Conservation (phyloP, 2,329 filamentous ascomycete genomes). For the Zarea fungicola region DNA sequence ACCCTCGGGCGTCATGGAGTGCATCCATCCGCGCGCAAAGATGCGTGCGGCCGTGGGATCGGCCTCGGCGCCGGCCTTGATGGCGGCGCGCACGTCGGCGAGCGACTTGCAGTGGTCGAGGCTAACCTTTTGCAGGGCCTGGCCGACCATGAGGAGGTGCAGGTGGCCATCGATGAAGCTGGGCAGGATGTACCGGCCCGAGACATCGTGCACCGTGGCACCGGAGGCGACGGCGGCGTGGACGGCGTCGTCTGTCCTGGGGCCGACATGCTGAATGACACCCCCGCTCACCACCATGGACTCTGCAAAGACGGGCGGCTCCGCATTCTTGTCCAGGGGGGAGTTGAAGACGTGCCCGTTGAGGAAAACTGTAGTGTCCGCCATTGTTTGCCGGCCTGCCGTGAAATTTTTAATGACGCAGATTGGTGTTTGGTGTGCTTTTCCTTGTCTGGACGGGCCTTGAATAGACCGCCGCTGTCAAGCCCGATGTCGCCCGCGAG, state of each 20-base stretch:
- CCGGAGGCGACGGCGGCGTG: conserved; percentile 21
- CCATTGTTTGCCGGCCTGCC: neutral
- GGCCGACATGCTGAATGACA: conserved; percentile 29
- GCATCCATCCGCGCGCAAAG: conserved; percentile 52
- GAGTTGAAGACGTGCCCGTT: conserved; percentile 20
- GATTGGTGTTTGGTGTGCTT: too few species aligned
- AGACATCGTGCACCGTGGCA: conserved; percentile 23
- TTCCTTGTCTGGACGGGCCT: too few species aligned
- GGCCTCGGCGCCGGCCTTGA: conserved; percentile 39
- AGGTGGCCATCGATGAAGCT: conserved; percentile 55
- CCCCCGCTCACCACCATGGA: conserved; percentile 31
- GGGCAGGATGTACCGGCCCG: conserved; percentile 39
- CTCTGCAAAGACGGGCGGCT: conserved; percentile 24
- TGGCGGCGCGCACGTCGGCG: conserved; percentile 42
- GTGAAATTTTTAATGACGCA: too few species aligned
- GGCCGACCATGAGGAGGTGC: conserved; percentile 50
- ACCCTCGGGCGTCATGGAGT: conserved; percentile 40
- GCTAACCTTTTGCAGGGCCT: conserved; percentile 46
- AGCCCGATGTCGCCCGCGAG: conserved; percentile 9
- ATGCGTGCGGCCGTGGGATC: conserved; percentile 45
- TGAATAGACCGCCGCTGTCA: too few species aligned
- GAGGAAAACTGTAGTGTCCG: conserved; percentile 14
- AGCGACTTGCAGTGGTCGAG: conserved; percentile 44
- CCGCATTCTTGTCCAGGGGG: conserved; percentile 5
- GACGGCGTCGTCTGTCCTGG: conserved; percentile 21